Evolutionary conservation across 176 grass and related monocot species (phyloP), one percentile per base, ranked within the genome.

Genomic region (Tillandsia leiboldiana): DNA sequence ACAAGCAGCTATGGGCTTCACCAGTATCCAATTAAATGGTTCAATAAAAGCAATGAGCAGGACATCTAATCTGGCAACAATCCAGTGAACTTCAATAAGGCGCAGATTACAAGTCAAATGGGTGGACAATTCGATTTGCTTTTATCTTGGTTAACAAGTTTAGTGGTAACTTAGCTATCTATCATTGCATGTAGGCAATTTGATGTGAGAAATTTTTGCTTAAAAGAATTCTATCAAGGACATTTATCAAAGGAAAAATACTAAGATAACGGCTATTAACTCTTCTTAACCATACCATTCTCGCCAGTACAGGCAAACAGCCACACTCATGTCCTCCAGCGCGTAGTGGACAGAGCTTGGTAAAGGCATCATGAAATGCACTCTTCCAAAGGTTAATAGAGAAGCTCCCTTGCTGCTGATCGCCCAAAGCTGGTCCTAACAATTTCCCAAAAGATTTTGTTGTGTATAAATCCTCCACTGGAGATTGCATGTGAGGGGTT

Each of bases 311-410:
- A 79, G 84, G 79, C 69, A 99, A 84, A 73, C 95, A 99, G 15
- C 95, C 95, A 53, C 95, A 99, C 49, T 88, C 90, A 65, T 92
- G 84, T 20, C 87, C 80, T 51, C 74, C 67, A 80, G 82, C 77
- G 82, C 87, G 86, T 65, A 99, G 74, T 27, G 90, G 95, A 72
- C 95, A 99, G 15, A 99, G 77, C 77, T 78, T 99, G 67, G 24
- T 86, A 53, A 86, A 88, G 47, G 87, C 70, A 27, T 99, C 82
- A 0, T 86, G 80, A 88, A 99, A 90, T 71, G 95, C 84, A 83
- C 80, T 80, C 72, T 83, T 94, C 95, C 95, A 99, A 51, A 99
- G 65, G 58, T 90, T 88, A 71, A 88, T 83, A 76, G 95, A 90
- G 76, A 88, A 88, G 53, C 68, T 80, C 9, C 82, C 89, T 81